These are phyloP conservation scores for Celoporthe dispersa DNA, from an alignment of 2,329 filamentous ascomycete species.

Conservation along the genomic window DNA sequence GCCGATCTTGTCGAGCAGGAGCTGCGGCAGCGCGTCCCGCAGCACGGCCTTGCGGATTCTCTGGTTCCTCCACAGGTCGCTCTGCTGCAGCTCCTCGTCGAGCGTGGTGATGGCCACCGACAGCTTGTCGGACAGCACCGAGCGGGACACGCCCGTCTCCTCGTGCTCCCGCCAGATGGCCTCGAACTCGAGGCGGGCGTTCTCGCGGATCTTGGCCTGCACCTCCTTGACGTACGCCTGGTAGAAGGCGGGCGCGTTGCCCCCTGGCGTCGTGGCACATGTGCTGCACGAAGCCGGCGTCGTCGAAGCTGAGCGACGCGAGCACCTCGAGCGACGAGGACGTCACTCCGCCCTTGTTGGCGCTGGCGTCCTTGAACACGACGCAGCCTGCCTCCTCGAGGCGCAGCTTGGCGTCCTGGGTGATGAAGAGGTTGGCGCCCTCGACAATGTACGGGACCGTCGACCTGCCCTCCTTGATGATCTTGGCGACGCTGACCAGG, in stretches of 20 bases:
- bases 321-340: constrained; percentile 96
- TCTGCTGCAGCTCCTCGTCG: constrained; percentile 94
- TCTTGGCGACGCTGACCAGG: constrained; percentile 80
- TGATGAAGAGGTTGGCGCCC: constrained; percentile 98
- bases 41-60: constrained; percentile 79
- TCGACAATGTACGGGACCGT: constrained; percentile 95
- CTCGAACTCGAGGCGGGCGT: constrained; percentile 93
- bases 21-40: constrained; percentile 80
- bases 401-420: constrained; percentile 94
- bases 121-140: constrained; percentile 88
- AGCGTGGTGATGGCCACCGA: constrained; percentile 93
- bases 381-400: constrained; percentile 95
- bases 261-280: constrained; percentile 83
- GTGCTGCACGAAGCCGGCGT: constrained; percentile 82
- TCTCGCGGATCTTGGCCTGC: constrained; percentile 87
- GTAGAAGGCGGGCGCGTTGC: constrained; percentile 87
- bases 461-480: constrained; percentile 88
- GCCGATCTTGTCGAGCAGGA: constrained; percentile 87
- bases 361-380: constrained; percentile 95
- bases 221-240: constrained; percentile 89
- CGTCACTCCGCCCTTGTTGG: constrained; percentile 98
- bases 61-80: constrained; percentile 86
- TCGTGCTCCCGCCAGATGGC: constrained; percentile 97
- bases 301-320: constrained; percentile 92
- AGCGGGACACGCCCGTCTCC: constrained; percentile 76